Evolutionary conservation across 2,329 filamentous ascomycete species (phyloP).

Genomic region (Trichophyton rubrum): DNA sequence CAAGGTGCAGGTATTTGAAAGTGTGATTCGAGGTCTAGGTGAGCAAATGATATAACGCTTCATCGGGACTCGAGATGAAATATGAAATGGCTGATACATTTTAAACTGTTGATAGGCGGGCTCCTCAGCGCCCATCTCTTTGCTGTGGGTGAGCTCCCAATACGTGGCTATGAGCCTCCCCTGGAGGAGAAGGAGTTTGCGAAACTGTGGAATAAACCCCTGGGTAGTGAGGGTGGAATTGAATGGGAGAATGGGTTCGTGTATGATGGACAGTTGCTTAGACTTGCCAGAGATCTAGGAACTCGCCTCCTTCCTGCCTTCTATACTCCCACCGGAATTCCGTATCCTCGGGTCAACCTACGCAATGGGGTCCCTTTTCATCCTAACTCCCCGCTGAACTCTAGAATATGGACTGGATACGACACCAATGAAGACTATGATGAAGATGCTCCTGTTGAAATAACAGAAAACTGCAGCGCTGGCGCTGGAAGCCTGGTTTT

Average conservation of each 20-base stretch:
- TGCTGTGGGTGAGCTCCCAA: constrained; percentile 78
- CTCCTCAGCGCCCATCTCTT: constrained; percentile 89
- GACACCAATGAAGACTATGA: constrained; percentile 11
- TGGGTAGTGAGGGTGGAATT: constrained; percentile 34
- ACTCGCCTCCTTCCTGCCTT: constrained; percentile 82
- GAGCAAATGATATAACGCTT: constrained; percentile 9
- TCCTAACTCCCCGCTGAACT: constrained; percentile 65
- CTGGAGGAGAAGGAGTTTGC: constrained; percentile 27
- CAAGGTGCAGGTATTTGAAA: constrained; percentile 98
- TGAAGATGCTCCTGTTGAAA: constrained; percentile 43
- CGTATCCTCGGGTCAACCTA: constrained; percentile 88
- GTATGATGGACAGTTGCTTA: constrained; percentile 80
- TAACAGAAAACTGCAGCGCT: constrained; percentile 92
- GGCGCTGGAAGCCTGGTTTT: constrained; percentile 91
- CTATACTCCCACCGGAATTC: constrained; percentile 78
- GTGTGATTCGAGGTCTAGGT: constrained; percentile 69
- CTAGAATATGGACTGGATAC: constrained; percentile 15
- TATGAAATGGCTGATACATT: background rate
- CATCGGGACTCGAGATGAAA: background rate
- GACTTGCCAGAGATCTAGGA: constrained; percentile 77
- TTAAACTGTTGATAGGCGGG: constrained; percentile 49
- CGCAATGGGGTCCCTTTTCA: constrained; percentile 88
- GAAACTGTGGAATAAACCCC: constrained; percentile 29
- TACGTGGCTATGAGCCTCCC: constrained; percentile 57
- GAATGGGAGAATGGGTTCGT: constrained; percentile 62